Evolutionary conservation across 768 basidiomycete genomes (phyloP).

Genomic region (Mycena floridula): DNA sequence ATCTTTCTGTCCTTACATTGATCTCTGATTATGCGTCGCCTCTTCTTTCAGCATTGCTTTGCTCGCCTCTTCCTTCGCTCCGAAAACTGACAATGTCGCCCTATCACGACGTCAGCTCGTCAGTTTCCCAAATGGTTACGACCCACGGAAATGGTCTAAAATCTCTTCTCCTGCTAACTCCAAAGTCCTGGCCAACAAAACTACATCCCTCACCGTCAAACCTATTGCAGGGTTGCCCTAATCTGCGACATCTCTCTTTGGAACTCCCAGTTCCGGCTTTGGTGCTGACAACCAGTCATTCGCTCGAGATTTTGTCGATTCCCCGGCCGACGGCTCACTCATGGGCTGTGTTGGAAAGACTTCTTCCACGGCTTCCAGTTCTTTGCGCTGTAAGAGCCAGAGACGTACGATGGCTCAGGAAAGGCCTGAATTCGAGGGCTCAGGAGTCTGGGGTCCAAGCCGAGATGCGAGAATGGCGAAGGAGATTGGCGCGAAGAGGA

Average conservation of each 20-base stretch:
- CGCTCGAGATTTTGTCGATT: conserved; percentile 63
- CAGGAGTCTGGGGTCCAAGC: conserved; percentile 75
- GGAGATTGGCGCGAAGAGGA: conserved; percentile 48
- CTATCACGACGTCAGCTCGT: conserved; percentile 58
- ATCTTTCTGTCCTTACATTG: conserved; percentile 52
- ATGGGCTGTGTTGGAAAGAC: conserved; percentile 46
- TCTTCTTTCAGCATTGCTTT: conserved; percentile 52
- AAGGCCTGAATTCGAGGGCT: conserved; percentile 59
- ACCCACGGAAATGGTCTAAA: conserved; percentile 51
- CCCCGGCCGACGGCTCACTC: conserved; percentile 65
- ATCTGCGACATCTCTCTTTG: conserved; percentile 64
- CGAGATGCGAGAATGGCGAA: conserved; percentile 71
- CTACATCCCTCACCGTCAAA: conserved; percentile 47
- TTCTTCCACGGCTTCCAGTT: conserved; percentile 51
- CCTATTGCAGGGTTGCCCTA: conserved; percentile 44
- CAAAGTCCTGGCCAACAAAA: conserved; percentile 61
- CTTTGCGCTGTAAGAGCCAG: conserved; percentile 53
- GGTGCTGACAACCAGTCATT: conserved; percentile 26
- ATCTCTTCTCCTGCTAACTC: conserved; percentile 62
- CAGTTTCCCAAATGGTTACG: conserved; percentile 51
- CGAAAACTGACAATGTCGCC: conserved; percentile 65
- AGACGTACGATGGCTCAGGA: conserved; percentile 69
- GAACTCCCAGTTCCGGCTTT: conserved; percentile 62
- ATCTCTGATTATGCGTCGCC: conserved; percentile 65
- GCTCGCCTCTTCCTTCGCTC: conserved; percentile 56